Base-by-base conservation (phyloP, 306 rosid species). In the Corylus heterophylla region DNA sequence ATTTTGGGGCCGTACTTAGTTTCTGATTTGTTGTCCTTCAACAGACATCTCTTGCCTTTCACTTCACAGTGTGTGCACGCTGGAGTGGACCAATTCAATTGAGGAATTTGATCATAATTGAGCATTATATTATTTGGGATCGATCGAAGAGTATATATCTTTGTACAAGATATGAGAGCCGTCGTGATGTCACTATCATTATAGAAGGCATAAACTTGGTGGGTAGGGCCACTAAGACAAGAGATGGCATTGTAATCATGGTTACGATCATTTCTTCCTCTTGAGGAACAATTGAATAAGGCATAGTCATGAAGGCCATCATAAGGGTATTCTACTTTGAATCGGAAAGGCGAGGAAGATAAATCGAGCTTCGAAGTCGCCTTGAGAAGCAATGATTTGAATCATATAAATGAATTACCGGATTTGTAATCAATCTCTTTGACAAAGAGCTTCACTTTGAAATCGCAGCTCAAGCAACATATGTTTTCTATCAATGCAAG, bases 41-140 rank as follows among this genome's bases (percentile, higher is more conserved):
- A 73, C 5, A 73, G 42, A 70, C 89, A 86, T 12, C 0, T 70
- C 3, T 35, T 69, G 37, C 87, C 76, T 47, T 58, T 45, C 56
- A 73, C 74, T 76, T 81, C 77, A 14, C 66, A 27, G 14, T 4
- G 37, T 63, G 1, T 29, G 4, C 27, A n/a, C 2, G 1, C 27
- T 7, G 62, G 12, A 1, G 1, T 20, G 62, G 13, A 56, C 62
- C 62, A 56, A 12, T 56, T n/a, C 29, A 56, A 5, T n/a, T n/a
- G 1, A 20, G 20, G 10, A 56, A 20, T 8, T 2, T 56, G 8
- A 1, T 56, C 4, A 39, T 39, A 11, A 8, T 0, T 2, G 4
- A 2, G 0, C 2, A 2, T 5, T n/a, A 52, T 52, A 52, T 3
- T 12, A 8, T 7, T 0, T 47, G 31, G 63, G 20, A 14, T 6